Evolutionary conservation across 73 alveolate genomes (phyloP), one percentile per base, ranked within the genome.

Genomic region (Effrenium voratum): DNA sequence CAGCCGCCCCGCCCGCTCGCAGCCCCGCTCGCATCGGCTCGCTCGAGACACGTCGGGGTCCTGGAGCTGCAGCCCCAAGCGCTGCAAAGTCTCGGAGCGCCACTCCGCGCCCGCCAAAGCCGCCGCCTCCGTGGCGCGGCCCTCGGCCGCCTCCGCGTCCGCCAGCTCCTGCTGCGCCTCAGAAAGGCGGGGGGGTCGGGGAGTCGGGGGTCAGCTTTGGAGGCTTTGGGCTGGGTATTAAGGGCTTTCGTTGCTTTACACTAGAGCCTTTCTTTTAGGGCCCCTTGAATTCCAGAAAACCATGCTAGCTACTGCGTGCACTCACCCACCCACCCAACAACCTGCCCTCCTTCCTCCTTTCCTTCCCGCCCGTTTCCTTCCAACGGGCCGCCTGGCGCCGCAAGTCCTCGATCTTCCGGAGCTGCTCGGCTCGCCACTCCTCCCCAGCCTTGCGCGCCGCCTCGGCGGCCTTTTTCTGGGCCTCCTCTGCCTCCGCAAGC

Each of bases 341-440:
- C n/a, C n/a, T n/a, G n/a, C n/a, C n/a, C n/a, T n/a, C n/a, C n/a
- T n/a, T n/a, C n/a, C n/a, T n/a, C n/a, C n/a, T n/a, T n/a, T n/a
- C n/a, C n/a, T n/a, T n/a, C n/a, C n/a, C n/a, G n/a, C n/a, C n/a
- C n/a, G n/a, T n/a, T n/a, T n/a, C n/a, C n/a, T n/a, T n/a, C n/a
- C n/a, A n/a, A n/a, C n/a, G n/a, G n/a, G n/a, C n/a, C n/a, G n/a
- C n/a, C n/a, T n/a, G n/a, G n/a, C n/a, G n/a, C n/a, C n/a, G n/a
- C n/a, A n/a, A n/a, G 41, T 76, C 86, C 60, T 76, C 86, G 86
- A 76, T 76, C 86, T 76, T 43, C 28, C 59, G 55, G 12, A 76
- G 13, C 43, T 76, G 59, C 26, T 76, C 86, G 5, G 86, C 86
- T 40, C 38, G 59, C 86, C 59, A 76, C 24, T 76, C 60, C 19